Evolutionary conservation across 192 early-diverging fungal species (phyloP).

Genomic region (Entomortierella beljakovae): DNA sequence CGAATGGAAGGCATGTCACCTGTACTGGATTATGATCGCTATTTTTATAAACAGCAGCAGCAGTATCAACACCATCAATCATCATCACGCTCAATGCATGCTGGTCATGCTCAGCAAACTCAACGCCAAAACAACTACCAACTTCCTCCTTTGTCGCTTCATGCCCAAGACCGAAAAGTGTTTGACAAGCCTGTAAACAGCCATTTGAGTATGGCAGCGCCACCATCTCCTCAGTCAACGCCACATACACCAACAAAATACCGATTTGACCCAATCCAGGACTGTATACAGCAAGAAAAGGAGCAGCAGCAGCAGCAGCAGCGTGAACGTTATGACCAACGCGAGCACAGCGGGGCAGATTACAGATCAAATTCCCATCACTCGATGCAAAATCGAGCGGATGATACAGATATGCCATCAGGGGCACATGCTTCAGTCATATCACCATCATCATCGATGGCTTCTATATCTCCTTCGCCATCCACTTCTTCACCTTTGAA

Average conservation of each 20-base stretch:
- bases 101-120: conserved; percentile 8
- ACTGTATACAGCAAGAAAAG: conserved; percentile 49
- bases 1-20: conserved; percentile 42
- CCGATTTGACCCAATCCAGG: conserved; percentile 50
- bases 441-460: conserved; percentile 36
- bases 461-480: conserved; percentile 25
- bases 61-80: not conserved
- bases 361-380: not conserved
- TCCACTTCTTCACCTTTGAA: not conserved
- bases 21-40: not conserved
- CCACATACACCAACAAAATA: conserved; percentile 51
- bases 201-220: not conserved
- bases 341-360: conserved; percentile 8
- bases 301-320: conserved; percentile 15
- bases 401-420: conserved; percentile 20
- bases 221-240: conserved; percentile 46
- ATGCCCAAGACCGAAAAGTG: conserved; percentile 12
- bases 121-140: conserved; percentile 14
- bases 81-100: conserved; percentile 2
- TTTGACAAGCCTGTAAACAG: not conserved
- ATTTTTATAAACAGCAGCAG: conserved; percentile 3
- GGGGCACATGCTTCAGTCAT: conserved; percentile 17
- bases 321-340: not conserved
- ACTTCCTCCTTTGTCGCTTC: conserved; percentile 20
- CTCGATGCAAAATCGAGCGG: conserved; percentile 3